phyloP scores from a whole-genome alignment of 495 filamentous ascomycete genomes.

The Aspergillus cristatus region DNA sequence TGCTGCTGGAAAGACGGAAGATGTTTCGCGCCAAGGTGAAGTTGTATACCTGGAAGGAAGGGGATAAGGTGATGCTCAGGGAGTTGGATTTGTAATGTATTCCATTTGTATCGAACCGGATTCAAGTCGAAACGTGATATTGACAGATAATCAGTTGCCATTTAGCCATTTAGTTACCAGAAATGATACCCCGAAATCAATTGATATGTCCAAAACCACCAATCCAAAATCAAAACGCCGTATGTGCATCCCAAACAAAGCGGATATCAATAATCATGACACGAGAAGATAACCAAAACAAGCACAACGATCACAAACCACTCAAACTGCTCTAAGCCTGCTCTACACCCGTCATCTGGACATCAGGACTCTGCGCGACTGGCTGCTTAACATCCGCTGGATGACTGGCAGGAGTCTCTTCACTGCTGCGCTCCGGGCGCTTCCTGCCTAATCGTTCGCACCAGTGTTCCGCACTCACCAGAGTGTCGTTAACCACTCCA shows the following conservation, averaged over 20 bases:
- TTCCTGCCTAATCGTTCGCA: constrained; percentile 61
- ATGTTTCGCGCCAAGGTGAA: constrained; percentile 11
- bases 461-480: constrained; percentile 82
- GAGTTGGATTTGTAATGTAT: constrained; percentile 5
- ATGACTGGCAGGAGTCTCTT: constrained; percentile 11
- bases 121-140: too few relatives aligned
- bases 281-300: neutral
- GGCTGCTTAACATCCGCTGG: constrained; percentile 28
- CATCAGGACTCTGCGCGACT: constrained; percentile 20
- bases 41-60: constrained; percentile 10
- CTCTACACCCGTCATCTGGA: constrained; percentile 33
- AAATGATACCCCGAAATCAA: neutral
- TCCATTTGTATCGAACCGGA: neutral
- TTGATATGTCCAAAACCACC: neutral
- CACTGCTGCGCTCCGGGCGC: constrained; percentile 21
- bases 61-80: constrained; percentile 1
- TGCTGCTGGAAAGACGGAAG: constrained; percentile 5
- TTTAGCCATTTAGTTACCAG: neutral
- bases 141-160: too few relatives aligned
- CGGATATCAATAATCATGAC: constrained; percentile 4
- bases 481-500: constrained; percentile 70
- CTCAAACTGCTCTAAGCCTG: constrained; percentile 8
- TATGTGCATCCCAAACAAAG: neutral
- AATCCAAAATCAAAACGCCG: neutral
- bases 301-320: neutral